phyloP scores from a whole-genome alignment of 179 eudicot species.

The Silene coronaria region DNA sequence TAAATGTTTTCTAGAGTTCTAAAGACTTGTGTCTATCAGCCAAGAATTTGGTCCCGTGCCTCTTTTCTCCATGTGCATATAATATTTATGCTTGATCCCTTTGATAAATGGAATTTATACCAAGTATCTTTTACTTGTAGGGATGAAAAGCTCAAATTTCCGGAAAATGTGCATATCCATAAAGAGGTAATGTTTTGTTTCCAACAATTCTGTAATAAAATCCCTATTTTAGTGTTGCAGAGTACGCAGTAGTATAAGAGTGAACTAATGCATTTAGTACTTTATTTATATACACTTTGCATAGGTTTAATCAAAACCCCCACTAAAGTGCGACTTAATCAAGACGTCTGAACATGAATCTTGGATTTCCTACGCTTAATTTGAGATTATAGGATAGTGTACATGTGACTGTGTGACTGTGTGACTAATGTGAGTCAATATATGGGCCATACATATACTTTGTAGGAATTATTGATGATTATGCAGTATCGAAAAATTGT shows the following conservation, averaged over 20 bases:
- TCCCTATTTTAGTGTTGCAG: too few relatives aligned
- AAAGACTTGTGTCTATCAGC: background rate
- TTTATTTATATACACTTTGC: background rate
- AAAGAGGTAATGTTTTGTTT: constrained; percentile 47
- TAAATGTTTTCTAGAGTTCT: background rate
- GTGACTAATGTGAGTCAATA: too few relatives aligned
- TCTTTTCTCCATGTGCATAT: background rate
- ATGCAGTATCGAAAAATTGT: too few relatives aligned
- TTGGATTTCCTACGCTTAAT: background rate
- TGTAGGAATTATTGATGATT: too few relatives aligned
- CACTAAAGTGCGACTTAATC: background rate
- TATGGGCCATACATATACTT: background rate
- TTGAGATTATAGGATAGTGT: background rate
- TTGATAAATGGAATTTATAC: background rate
- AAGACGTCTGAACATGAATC: background rate
- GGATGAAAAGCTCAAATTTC: constrained; percentile 77
- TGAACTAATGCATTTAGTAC: too few relatives aligned
- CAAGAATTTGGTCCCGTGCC: background rate
- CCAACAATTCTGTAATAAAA: background rate
- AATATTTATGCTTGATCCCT: constrained; percentile 3
- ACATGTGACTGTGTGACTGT: too few relatives aligned
- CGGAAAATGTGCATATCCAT: constrained; percentile 67
- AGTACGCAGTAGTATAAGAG: too few relatives aligned
- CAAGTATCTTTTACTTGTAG: constrained; percentile 32
- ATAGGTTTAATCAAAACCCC: background rate